Base-by-base conservation (phyloP, 75 land plant species). In the Ceratopteris richardii region DNA sequence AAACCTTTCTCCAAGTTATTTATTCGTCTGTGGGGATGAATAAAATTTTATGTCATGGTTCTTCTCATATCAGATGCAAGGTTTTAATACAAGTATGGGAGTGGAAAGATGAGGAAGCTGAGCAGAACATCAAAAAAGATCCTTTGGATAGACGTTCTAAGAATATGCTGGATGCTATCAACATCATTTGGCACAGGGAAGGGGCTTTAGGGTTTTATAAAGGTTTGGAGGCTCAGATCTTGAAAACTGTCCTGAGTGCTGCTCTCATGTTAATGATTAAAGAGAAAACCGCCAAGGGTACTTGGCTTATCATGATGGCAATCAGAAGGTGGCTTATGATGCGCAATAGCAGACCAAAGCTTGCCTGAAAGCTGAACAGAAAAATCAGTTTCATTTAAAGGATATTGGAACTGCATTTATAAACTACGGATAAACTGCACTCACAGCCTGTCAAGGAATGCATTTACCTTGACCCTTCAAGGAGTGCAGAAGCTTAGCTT, bases 211-310 rank as follows among this genome's bases (percentile, higher is more conserved):
- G 97, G 1, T 91, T 84, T 51, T 87, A 73, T 78, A 91, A 91
- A 72, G 97, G 97, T 5, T 58, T 91, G 60, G 58, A 80, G 1
- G 97, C 94, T 11, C 97, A 91, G 51, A 91, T 91, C 10, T 50
- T 91, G 52, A 91, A 91, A 60, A 91, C 97, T 24, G 89, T 91
- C 14, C 48, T 91, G 25, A 75, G 88, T 58, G 86, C 97, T 37
- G 94, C 97, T 2, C 66, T 91, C 36, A 80, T 80, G 69, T 52
- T 91, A 46, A 91, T 91, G 97, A 85, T 87, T 31, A 91, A 91
- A 56, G 97, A 91, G 78, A 91, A 91, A 68, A 75, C 78, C 29
- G 66, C 88, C 22, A 68, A 67, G 43, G 66, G 71, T 21, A 82
- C 97, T 1, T 91, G 97, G 97, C 60, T 82, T 11, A 19, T 77